These are phyloP conservation scores for Elsinoe necatrix DNA, from an alignment of 2,329 filamentous ascomycete genomes.

Conservation along the genomic window DNA sequence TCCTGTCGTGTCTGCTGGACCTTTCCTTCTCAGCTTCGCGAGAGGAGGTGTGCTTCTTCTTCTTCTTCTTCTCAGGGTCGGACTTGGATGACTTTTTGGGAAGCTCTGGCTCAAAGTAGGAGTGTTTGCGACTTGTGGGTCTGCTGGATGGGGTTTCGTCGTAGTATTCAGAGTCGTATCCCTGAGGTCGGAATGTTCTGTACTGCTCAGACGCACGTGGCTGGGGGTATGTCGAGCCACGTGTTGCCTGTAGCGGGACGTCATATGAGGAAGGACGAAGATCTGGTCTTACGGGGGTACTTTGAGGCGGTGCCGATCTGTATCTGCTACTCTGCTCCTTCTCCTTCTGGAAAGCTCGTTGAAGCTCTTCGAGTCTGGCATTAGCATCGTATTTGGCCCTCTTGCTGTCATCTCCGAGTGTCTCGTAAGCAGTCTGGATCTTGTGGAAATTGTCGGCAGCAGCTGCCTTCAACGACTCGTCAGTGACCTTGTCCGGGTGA, in stretches of 20 bases:
- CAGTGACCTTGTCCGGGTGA: slow-evolving; percentile 52
- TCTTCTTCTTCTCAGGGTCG: slow-evolving; percentile 18
- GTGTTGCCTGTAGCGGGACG: not conserved
- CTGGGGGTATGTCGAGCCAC: slow-evolving; percentile 6
- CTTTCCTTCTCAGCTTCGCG: slow-evolving; percentile 28
- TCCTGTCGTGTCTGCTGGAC: slow-evolving; percentile 32
- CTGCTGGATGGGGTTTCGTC: slow-evolving; percentile 1
- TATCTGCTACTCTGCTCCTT: slow-evolving; percentile 19
- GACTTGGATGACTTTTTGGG: slow-evolving; percentile 18
- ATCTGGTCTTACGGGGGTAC: slow-evolving; percentile 21
- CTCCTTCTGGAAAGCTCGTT: slow-evolving; percentile 45
- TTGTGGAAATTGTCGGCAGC: slow-evolving; percentile 85
- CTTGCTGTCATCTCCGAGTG: slow-evolving; percentile 68
- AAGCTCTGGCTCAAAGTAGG: slow-evolving; percentile 14
- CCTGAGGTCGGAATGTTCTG: not conserved
- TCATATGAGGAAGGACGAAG: slow-evolving; percentile 18
- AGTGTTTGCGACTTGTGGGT: slow-evolving; percentile 7
- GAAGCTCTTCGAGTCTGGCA: slow-evolving; percentile 57
- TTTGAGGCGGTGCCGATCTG: slow-evolving; percentile 21
- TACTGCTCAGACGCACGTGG: slow-evolving; percentile 8
- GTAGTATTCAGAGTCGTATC: slow-evolving; percentile 2
- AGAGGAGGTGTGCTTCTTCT: slow-evolving; percentile 18
- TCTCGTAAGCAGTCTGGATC: slow-evolving; percentile 87
- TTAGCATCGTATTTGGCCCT: slow-evolving; percentile 71
- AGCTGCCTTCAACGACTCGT: slow-evolving; percentile 61